Conservation (phyloP, 2,329 filamentous ascomycete genomes). For the Hymenoscyphus repandus region DNA sequence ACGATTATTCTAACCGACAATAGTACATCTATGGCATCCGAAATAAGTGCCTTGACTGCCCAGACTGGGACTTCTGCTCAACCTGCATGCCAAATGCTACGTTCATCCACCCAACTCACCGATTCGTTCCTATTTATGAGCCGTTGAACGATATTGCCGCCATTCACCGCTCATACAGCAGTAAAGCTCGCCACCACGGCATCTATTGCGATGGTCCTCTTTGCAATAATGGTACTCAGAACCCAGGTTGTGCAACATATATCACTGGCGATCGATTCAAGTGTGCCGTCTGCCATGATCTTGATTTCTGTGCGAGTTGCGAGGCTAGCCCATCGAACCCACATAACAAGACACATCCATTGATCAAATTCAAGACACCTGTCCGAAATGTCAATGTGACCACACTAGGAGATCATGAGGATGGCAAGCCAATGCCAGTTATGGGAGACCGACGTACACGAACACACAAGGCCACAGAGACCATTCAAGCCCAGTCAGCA, state of each 20-base stretch:
- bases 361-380: slow-evolving; percentile 95
- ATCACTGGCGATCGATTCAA: slow-evolving; percentile 91
- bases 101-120: slow-evolving; percentile 73
- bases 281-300: slow-evolving; percentile 92
- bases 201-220: slow-evolving; percentile 95
- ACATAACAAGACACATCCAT: slow-evolving; percentile 92
- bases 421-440: slow-evolving; percentile 57
- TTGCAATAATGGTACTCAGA: slow-evolving; percentile 54
- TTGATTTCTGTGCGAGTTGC: slow-evolving; percentile 91
- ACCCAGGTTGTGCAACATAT: slow-evolving; percentile 43
- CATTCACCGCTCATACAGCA: slow-evolving; percentile 37
- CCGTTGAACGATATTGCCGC: slow-evolving; percentile 45
- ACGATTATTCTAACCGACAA: slow-evolving; percentile 1
- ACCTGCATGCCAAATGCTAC: slow-evolving; percentile 64
- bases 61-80: slow-evolving; percentile 94
- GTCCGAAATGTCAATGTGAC: slow-evolving; percentile 83
- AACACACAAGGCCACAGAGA: slow-evolving; percentile 47
- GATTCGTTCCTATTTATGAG: slow-evolving; percentile 84
- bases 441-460: slow-evolving; percentile 62
- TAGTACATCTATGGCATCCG: slow-evolving; percentile 79
- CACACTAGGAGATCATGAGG: slow-evolving; percentile 71
- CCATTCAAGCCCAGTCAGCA: slow-evolving; percentile 39
- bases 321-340: slow-evolving; percentile 79
- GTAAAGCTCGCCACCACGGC: slow-evolving; percentile 62
- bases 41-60: slow-evolving; percentile 95